phyloP scores from a whole-genome alignment of 2,329 filamentous ascomycete genomes.

The Colletotrichum graminicola region DNA sequence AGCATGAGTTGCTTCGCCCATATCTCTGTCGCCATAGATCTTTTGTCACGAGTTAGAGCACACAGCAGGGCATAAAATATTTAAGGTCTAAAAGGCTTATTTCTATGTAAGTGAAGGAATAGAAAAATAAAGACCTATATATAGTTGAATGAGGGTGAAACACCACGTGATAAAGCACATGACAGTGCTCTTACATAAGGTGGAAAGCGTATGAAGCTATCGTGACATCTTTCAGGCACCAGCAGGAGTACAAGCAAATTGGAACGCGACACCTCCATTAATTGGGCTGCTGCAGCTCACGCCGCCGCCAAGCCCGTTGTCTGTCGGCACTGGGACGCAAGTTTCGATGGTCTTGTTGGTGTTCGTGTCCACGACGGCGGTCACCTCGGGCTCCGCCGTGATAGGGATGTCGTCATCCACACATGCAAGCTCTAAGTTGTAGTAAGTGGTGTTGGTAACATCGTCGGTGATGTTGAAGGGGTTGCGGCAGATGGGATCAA shows the following conservation, averaged over 20 bases:
- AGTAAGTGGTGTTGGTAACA: conserved; percentile 19
- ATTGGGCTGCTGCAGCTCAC: not conserved
- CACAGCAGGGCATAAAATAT: too few relatives aligned
- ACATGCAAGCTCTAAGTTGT: conserved; percentile 34
- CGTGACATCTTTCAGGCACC: not conserved
- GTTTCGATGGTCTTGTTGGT: conserved; percentile 31
- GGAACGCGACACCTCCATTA: not conserved
- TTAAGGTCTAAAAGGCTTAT: too few relatives aligned
- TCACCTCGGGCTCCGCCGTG: conserved; percentile 10
- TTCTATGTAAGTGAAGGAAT: too few relatives aligned
- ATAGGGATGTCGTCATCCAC: conserved; percentile 26
- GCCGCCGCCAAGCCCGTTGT: not conserved
- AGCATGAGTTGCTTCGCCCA: too few relatives aligned
- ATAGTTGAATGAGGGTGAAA: too few relatives aligned
- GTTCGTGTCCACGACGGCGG: conserved; percentile 27
- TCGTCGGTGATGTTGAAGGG: conserved; percentile 36
- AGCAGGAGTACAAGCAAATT: not conserved
- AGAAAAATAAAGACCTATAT: too few relatives aligned
- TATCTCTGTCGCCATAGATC: too few relatives aligned
- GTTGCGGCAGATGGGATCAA: conserved; percentile 33
- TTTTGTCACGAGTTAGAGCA: too few relatives aligned
- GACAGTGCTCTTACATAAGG: too few relatives aligned
- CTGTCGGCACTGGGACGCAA: conserved; percentile 11
- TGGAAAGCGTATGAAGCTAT: too few relatives aligned
- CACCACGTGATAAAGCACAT: too few relatives aligned